Conservation (phyloP, 2,329 filamentous ascomycete genomes). For the Aspergillus ustus region DNA sequence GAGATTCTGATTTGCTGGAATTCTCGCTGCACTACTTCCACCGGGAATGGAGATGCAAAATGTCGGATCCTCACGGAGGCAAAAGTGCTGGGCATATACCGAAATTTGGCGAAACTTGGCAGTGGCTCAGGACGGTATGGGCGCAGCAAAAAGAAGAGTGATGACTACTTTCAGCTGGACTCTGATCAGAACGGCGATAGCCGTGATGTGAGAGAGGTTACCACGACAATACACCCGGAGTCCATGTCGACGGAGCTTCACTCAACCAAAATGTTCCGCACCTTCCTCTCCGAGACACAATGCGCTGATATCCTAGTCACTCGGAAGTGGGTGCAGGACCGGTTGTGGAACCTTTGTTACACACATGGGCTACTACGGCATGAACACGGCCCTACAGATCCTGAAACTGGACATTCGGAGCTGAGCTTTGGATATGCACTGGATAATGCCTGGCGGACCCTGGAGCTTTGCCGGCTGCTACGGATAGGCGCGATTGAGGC, state of each 20-base stretch:
- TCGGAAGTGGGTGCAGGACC: constrained; percentile 50
- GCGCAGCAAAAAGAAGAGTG: constrained; percentile 7
- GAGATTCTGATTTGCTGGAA: constrained; percentile 52
- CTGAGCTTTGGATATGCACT: constrained; percentile 44
- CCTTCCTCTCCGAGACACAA: constrained; percentile 43
- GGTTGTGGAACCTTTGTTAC: constrained; percentile 48
- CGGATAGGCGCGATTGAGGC: constrained; percentile 47
- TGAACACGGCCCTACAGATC: constrained; percentile 4
- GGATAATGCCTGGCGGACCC: constrained; percentile 38
- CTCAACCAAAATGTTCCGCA: constrained; percentile 8
- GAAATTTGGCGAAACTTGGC: constrained; percentile 38
- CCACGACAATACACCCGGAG: background rate
- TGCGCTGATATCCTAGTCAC: constrained; percentile 49
- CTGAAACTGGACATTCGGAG: constrained; percentile 42
- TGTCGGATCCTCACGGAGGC: constrained; percentile 68
- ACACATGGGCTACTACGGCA: constrained; percentile 44
- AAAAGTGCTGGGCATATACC: constrained; percentile 55
- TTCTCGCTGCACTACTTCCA: constrained; percentile 63
- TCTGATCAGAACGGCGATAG: constrained; percentile 26
- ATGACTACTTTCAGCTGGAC: constrained; percentile 44
- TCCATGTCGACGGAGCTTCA: background rate
- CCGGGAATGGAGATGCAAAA: constrained; percentile 50
- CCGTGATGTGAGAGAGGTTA: background rate
- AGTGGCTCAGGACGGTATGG: constrained; percentile 41
- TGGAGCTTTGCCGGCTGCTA: constrained; percentile 40